Conservation (phyloP, 768 basidiomycete species). For the Tylopilus balloui region DNA sequence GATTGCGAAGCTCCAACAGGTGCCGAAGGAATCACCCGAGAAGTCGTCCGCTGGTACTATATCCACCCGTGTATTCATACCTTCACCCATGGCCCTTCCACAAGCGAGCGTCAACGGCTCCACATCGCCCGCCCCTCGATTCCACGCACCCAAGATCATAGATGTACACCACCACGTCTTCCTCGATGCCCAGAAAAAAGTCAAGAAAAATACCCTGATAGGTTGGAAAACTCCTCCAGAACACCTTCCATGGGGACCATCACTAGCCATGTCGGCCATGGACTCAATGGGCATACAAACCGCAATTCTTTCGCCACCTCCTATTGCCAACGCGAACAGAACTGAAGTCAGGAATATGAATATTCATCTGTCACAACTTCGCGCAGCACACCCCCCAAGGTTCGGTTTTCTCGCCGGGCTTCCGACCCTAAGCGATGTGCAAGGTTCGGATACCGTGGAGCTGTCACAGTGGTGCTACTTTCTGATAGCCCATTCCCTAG, state of each 20-base stretch:
- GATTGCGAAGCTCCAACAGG: conserved; percentile 14
- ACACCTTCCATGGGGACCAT: conserved; percentile 62
- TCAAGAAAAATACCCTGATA: conserved; percentile 38
- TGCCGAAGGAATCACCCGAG: conserved; percentile 12
- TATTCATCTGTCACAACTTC: conserved; percentile 42
- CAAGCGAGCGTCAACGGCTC: not conserved
- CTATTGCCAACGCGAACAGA: conserved; percentile 45
- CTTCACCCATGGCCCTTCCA: conserved; percentile 13
- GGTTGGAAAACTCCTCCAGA: conserved; percentile 63
- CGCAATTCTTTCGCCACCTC: conserved; percentile 65
- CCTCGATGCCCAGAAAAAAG: conserved; percentile 48
- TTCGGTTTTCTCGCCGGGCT: conserved; percentile 71
- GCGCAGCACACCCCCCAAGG: conserved; percentile 44
- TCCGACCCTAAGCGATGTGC: conserved; percentile 57
- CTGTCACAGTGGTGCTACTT: not conserved
- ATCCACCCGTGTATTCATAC: conserved; percentile 1
- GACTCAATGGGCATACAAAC: conserved; percentile 51
- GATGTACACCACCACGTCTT: conserved; percentile 83
- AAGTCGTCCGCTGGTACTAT: too few species aligned
- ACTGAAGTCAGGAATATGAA: conserved; percentile 45
- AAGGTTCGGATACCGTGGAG: conserved; percentile 38
- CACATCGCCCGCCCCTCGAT: not conserved
- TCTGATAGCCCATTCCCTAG: conserved; percentile 32
- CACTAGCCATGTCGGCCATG: conserved; percentile 60
- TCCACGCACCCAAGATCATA: conserved; percentile 28